Evolutionary conservation across 345 rosid genomes (phyloP).

Genomic region (Litchi chinensis): DNA sequence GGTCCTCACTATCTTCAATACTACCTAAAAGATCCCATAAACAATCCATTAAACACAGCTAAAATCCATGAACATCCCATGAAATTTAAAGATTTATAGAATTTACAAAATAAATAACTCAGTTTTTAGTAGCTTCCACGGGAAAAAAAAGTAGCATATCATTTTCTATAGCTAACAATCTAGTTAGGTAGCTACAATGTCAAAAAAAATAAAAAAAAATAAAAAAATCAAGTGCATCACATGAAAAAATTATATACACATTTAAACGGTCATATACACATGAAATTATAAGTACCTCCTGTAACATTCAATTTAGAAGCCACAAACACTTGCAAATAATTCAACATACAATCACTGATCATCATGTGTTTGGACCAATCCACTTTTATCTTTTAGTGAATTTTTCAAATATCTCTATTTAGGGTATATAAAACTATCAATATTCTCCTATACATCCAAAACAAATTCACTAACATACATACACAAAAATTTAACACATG

Average conservation of each 20-base stretch:
- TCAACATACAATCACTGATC: neutral
- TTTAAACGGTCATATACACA: neutral
- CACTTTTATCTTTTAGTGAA: no score
- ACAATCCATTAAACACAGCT: neutral
- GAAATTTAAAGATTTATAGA: neutral
- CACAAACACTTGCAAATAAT: constrained; percentile 72
- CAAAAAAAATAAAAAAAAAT: neutral
- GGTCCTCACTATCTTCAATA: constrained; percentile 93
- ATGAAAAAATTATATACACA: neutral
- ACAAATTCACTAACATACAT: neutral
- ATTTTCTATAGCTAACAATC: neutral
- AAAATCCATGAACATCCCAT: constrained; percentile 2
- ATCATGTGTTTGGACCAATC: no score
- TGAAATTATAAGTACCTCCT: neutral
- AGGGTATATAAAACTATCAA: neutral
- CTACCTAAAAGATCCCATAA: constrained; percentile 60
- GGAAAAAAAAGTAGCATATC: neutral
- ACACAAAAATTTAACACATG: neutral
- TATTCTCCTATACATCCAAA: neutral
- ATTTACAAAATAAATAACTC: neutral
- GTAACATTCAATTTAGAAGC: constrained; percentile 97
- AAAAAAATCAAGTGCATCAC: neutral
- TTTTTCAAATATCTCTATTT: no score
- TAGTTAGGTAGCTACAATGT: neutral
- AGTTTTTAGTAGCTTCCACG: neutral